Conservation (phyloP, 2,329 filamentous ascomycete species). For the Plectosphaerella plurivora region DNA sequence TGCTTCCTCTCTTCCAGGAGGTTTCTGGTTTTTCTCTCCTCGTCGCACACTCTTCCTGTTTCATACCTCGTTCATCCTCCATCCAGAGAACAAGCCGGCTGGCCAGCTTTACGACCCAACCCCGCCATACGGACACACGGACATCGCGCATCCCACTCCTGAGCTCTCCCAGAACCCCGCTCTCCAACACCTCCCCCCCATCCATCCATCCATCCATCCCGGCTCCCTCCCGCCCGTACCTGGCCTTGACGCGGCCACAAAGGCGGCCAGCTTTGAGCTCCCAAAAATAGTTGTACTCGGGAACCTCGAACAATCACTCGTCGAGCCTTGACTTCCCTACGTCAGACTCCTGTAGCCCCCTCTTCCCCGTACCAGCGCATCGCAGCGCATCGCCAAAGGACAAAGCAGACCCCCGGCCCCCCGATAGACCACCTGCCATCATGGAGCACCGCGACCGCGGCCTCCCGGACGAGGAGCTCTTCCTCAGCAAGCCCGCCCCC, state of each 20-base stretch:
- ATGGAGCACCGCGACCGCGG: conserved; percentile 54
- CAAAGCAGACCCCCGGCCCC: conserved; percentile 6
- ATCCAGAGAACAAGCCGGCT: conserved; percentile 3
- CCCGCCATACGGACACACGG: no score
- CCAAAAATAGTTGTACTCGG: conserved; percentile 15
- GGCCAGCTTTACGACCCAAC: conserved; percentile 9
- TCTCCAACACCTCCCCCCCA: conserved; percentile 8
- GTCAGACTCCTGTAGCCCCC: neutral
- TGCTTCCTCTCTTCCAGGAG: conserved; percentile 1
- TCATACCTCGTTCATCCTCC: conserved; percentile 3
- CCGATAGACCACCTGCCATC: conserved; percentile 21
- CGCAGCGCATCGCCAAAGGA: neutral
- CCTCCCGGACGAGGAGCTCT: conserved; percentile 76
- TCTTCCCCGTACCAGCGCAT: conserved; percentile 14
- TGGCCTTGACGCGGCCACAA: conserved; percentile 9
- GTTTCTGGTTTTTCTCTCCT: neutral
- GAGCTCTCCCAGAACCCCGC: conserved; percentile 6
- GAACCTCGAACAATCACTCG: no score
- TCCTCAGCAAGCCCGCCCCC: conserved; percentile 58
- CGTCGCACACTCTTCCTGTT: neutral
- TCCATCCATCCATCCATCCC: conserved; percentile 7
- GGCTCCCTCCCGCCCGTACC: conserved; percentile 8
- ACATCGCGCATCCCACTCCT: neutral
- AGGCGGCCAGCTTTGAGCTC: conserved; percentile 13
- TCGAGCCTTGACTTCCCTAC: neutral